Base-by-base conservation (phyloP, 1,284 basidiomycete genomes). In the Somion occarium region DNA sequence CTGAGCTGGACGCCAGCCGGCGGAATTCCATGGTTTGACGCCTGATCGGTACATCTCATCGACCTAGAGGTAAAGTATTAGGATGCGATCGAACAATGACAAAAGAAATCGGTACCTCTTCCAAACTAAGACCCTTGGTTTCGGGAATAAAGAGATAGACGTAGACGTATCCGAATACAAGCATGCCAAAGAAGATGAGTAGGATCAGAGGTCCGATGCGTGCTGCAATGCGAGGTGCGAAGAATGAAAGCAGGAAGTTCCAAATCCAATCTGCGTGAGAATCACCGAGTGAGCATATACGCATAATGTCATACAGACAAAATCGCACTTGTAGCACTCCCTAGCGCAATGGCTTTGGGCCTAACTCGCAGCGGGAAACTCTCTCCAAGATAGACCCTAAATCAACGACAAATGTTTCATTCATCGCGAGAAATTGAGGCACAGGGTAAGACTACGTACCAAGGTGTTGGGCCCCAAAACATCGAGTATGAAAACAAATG, bases 221-320 rank as follows among this genome's bases (percentile, higher is more conserved):
- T 41, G 63, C 73, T 1, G 85, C 83, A 56, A 90, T 87, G 41
- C 79, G 73, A 3, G 83, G 82, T 1, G 80, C 72, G 63, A 88
- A 88, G 76, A 82, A 88, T 3, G 74, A 71, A 30, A 88, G 73
- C n/a, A 89, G 68, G 70, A 88, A 88, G 68, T 89, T 88, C 83
- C 81, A 85, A 38, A 85, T 46, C 84, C 82, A 84, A 61, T 75
- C 68, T 64, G 49, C 1, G 68, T 68, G 53, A 48, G n/a, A 19
- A 38, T 34, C 5, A 45, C 39, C 23, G 47, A 23, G 15, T n/a
- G 9, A 22, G 43, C 15, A 37, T 37, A n/a, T 42, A n/a, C n/a
- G 34, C 44, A 34, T 46, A 34, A 7, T 15, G 30, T 7, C 18
- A 41, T 15, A 19, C 7, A n/a, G n/a, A n/a, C n/a, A 18, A 5